Evolutionary conservation across 768 basidiomycete species (phyloP), one percentile per base, ranked within the genome.

Genomic region (Russula compacta): DNA sequence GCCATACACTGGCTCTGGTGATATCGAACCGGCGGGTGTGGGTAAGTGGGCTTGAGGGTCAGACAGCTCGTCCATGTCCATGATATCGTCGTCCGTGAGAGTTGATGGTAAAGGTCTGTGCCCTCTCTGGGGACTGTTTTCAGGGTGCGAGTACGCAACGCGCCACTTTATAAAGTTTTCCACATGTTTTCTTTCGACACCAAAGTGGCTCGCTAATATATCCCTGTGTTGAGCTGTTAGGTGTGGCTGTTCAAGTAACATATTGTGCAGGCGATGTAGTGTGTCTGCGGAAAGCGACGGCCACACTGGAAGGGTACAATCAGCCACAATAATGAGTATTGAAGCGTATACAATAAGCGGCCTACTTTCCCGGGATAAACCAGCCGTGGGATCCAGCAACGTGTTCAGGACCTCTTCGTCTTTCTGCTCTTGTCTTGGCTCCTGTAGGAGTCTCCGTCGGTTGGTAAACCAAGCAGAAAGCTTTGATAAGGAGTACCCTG

Each of bases 281-380:
- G 39, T 43, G 32, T 60, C 53, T 7, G 46, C 53, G 4, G 59
- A 60, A 6, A 53, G 47, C 19, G 53, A 54, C 29, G 59, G 59
- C 59, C 59, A 60, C 59, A 60, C 59, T 60, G 36, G 9, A 4
- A n/a, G n/a, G n/a, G 15, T n/a, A 46, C 36, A 43, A 24, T 50
- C 3, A 40, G 24, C 11, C 21, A 42, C 4, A 19, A 24, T 49
- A 14, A 24, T 49, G 46, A 19, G 24, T 9, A 48, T 43, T 17
- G 32, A 14, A 6, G 38, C 10, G 24, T n/a, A 35, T 35, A 29
- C 17, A 40, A 29, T 2, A 29, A 29, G 24, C 24, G 24, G 6
- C 59, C 11, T 55, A 60, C 59, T 49, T 60, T 60, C 59, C 15
- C 52, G 59, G 32, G 59, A 46, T 11, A 60, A 49, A 12, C 7